These are phyloP conservation scores for Eucommia ulmoides DNA, from an alignment of 257 asterid species.

Conservation along the genomic window DNA sequence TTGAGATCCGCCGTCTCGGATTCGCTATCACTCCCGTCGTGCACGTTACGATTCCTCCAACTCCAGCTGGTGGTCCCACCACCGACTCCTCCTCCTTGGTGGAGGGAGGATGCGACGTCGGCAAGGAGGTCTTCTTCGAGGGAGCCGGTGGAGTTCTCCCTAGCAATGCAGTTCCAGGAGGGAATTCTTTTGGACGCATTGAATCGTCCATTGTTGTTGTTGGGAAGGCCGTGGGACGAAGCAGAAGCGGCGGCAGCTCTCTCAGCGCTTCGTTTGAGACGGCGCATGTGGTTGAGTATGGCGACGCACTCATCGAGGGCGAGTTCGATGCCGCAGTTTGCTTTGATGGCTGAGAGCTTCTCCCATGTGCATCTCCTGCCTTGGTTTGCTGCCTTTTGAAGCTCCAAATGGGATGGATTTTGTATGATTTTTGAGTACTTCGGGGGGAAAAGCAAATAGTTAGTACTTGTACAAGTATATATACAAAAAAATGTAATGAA, in stretches of 20 bases:
- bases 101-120: slow-evolving; percentile 35
- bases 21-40: slow-evolving; percentile 81
- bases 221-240: slow-evolving; percentile 22
- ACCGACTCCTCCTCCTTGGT: slow-evolving; percentile 21
- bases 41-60: slow-evolving; percentile 21
- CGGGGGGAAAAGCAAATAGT: too few species aligned
- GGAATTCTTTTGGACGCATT: slow-evolving; percentile 76
- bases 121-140: slow-evolving; percentile 66
- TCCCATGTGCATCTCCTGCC: slow-evolving; percentile 97
- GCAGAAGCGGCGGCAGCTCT: slow-evolving; percentile 42
- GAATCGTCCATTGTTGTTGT: slow-evolving; percentile 36
- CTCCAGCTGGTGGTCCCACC: slow-evolving; percentile 16
- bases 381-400: slow-evolving; percentile 81
- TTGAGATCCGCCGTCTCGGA: slow-evolving; percentile 49
- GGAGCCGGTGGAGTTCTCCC: slow-evolving; percentile 85
- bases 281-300: slow-evolving; percentile 85
- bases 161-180: slow-evolving; percentile 81
- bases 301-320: slow-evolving; percentile 86
- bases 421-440: slow-evolving; percentile 81
- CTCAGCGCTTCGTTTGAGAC: slow-evolving; percentile 69
- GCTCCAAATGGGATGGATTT: slow-evolving; percentile 69
- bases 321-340: slow-evolving; percentile 90
- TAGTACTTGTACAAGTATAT: too few species aligned
- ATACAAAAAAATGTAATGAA: too few species aligned
- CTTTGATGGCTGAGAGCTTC: slow-evolving; percentile 87